Evolutionary conservation across 768 basidiomycete species (phyloP).

Genomic region (Tremella yokohamensis): DNA sequence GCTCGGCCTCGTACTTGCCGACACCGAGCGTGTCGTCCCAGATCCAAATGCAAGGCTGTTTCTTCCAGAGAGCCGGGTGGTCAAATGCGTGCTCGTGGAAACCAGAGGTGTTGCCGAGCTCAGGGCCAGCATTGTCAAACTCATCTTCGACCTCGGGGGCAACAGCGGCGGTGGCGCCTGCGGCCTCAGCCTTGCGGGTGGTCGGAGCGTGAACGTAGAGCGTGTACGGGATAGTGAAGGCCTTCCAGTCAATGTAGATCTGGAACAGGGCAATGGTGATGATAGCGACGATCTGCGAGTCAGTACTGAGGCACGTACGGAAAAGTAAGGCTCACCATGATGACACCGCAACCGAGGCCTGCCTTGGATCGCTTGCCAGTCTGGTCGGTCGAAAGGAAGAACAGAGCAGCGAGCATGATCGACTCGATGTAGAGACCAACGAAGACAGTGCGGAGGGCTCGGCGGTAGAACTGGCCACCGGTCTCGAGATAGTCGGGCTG

Average conservation of each 20-base stretch:
- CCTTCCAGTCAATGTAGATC: conserved; percentile 45
- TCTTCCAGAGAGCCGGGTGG: conserved; percentile 52
- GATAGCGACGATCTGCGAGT: conserved; percentile 37
- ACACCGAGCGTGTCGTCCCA: conserved; percentile 49
- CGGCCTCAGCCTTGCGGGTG: conserved; percentile 13
- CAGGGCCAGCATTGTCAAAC: conserved; percentile 33
- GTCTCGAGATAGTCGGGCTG: conserved; percentile 51
- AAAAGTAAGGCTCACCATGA: conserved; percentile 40
- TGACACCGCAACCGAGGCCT: conserved; percentile 48
- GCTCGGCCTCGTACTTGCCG: conserved; percentile 44
- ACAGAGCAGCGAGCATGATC: conserved; percentile 50
- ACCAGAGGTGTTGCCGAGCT: conserved; percentile 46
- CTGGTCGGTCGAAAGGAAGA: conserved; percentile 49
- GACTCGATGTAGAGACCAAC: conserved; percentile 50
- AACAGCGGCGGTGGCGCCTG: conserved; percentile 5
- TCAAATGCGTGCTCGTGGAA: conserved; percentile 50
- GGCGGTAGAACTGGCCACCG: conserved; percentile 53
- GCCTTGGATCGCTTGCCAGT: conserved; percentile 34
- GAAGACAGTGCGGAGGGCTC: conserved; percentile 51
- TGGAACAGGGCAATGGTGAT: conserved; percentile 44
- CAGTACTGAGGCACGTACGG: conserved; percentile 5
- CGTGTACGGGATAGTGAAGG: conserved; percentile 38
- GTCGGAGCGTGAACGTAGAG: conserved; percentile 38
- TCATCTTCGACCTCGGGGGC: conserved; percentile 18
- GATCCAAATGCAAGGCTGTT: conserved; percentile 51